Conservation (phyloP, 495 filamentous ascomycete species). For the Sabuloglossum arenarium region DNA sequence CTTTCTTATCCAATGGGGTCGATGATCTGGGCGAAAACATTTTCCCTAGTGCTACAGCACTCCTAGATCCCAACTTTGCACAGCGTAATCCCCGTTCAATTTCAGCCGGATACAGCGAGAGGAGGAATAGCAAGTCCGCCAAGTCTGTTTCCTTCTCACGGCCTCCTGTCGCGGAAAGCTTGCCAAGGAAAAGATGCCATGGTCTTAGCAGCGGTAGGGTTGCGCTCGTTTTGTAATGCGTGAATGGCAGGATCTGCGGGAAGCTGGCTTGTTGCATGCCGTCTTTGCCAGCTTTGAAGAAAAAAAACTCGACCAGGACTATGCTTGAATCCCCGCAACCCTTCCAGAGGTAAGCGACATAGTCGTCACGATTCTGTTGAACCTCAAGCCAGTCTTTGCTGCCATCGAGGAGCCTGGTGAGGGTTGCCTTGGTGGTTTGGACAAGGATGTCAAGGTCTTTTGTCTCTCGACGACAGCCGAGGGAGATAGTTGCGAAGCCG, state of each 20-base stretch:
- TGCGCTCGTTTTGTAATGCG: neutral
- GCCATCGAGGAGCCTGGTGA: conserved; percentile 8
- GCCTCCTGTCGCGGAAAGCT: neutral
- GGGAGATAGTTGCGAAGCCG: conserved; percentile 16
- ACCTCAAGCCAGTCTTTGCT: conserved; percentile 15
- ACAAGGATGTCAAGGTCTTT: conserved; percentile 18
- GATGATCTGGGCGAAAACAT: neutral
- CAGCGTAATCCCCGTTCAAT: neutral
- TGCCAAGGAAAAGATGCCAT: conserved; percentile 1
- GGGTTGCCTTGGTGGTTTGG: conserved; percentile 7
- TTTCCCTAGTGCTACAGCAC: neutral
- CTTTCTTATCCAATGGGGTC: neutral
- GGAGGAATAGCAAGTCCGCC: conserved; percentile 1
- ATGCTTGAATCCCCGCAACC: neutral
- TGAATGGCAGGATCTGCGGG: neutral
- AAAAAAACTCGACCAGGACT: conserved; percentile 3
- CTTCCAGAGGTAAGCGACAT: conserved; percentile 16
- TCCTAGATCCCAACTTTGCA: neutral
- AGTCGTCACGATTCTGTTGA: conserved; percentile 15
- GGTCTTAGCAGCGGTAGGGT: neutral
- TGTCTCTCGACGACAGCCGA: conserved; percentile 13
- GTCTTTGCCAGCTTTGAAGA: neutral
- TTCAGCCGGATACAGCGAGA: neutral
- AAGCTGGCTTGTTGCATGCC: neutral
- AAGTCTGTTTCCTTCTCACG: neutral